These are phyloP conservation scores for Backusella westeae DNA, from an alignment of 192 early-diverging fungal species.

Conservation along the genomic window DNA sequence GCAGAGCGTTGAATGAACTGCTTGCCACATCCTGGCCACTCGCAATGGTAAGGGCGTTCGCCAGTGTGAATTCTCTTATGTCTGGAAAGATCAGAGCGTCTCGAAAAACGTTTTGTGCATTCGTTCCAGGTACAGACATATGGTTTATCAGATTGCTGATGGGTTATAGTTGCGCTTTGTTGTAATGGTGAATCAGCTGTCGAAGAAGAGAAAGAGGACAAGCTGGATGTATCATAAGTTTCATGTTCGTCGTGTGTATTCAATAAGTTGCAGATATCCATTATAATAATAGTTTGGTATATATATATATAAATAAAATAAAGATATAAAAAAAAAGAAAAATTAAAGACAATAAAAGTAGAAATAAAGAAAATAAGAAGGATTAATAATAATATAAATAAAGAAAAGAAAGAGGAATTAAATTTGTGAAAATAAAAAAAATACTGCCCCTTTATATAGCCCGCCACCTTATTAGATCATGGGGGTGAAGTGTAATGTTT, in stretches of 20 bases:
- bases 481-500: not conserved
- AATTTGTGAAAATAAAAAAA: not conserved
- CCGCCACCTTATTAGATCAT: not conserved
- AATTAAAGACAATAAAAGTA: not conserved
- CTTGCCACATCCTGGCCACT: constrained; percentile 47
- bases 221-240: constrained; percentile 6
- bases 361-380: not conserved
- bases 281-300: constrained; percentile 11
- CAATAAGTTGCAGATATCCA: constrained; percentile 40
- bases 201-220: constrained; percentile 16
- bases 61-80: constrained; percentile 58
- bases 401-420: constrained; percentile 7
- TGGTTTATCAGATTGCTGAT: constrained; percentile 29
- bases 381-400: not conserved
- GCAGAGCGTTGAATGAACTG: constrained; percentile 60
- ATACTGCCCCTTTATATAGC: not conserved
- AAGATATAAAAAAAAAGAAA: not conserved
- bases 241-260: constrained; percentile 26
- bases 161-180: not conserved
- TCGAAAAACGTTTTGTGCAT: constrained; percentile 51
- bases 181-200: constrained; percentile 1
- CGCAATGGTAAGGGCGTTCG: constrained; percentile 49
- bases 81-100: constrained; percentile 52
- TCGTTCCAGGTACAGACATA: constrained; percentile 42
- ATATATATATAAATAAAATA: not conserved